phyloP scores from a whole-genome alignment of 805 yeast genomes.

The Saturnispora mendoncae region DNA sequence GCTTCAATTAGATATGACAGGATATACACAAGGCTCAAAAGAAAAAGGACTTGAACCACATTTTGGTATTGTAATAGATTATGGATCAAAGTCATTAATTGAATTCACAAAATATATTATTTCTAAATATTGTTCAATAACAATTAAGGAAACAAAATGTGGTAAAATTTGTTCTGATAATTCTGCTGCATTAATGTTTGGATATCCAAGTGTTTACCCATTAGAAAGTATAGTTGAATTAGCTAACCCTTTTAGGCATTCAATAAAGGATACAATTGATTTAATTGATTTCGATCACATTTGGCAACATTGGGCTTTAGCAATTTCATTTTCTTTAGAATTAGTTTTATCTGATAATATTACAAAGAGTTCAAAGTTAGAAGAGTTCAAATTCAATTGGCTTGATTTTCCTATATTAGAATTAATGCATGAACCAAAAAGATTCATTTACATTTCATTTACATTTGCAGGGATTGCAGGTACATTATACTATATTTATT shows the following conservation, averaged over 20 bases:
- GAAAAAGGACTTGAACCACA: constrained; percentile 48
- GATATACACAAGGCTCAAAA: constrained; percentile 48
- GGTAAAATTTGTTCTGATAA: constrained; percentile 95
- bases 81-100: constrained; percentile 46
- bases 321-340: constrained; percentile 66
- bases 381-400: constrained; percentile 11
- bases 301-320: constrained; percentile 70
- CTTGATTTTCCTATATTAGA: constrained; percentile 15
- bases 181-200: constrained; percentile 72
- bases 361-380: not conserved
- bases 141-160: constrained; percentile 67
- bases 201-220: constrained; percentile 78
- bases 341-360: constrained; percentile 35
- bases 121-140: constrained; percentile 53
- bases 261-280: constrained; percentile 72
- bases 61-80: constrained; percentile 76
- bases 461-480: constrained; percentile 8
- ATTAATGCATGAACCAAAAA: constrained; percentile 13
- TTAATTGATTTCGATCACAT: constrained; percentile 70
- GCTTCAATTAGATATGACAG: constrained; percentile 96
- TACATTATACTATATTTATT: constrained; percentile 4
- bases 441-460: constrained; percentile 10
- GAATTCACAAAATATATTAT: constrained; percentile 55
- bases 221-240: constrained; percentile 65
- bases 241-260: constrained; percentile 66